These are phyloP conservation scores for Paecilomyces variotii DNA, from an alignment of 2,329 filamentous ascomycete genomes.

Conservation along the genomic window DNA sequence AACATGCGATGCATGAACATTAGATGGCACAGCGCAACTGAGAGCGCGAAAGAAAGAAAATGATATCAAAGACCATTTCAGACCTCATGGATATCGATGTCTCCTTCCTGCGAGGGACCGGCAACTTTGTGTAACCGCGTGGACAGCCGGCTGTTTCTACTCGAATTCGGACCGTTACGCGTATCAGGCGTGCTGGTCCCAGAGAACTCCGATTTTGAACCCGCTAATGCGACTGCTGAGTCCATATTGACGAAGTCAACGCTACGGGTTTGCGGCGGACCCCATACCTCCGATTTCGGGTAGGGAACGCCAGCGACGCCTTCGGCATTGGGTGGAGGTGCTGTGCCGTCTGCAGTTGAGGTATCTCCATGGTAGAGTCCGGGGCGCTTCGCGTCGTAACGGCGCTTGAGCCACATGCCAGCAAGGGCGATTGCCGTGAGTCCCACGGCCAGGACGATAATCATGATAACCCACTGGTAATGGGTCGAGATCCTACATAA, in stretches of 20 bases:
- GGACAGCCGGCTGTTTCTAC: constrained; percentile 3
- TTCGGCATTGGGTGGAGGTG: neutral
- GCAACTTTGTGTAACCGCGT: constrained; percentile 14
- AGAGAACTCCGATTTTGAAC: neutral
- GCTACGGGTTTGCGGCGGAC: constrained; percentile 8
- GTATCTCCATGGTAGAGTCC: constrained; percentile 21
- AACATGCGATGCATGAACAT: neutral
- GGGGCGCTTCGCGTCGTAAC: constrained; percentile 57
- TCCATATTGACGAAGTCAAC: constrained; percentile 8
- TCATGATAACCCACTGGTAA: constrained; percentile 74
- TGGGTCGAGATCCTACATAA: constrained; percentile 56
- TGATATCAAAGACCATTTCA: neutral
- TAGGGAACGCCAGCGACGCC: neutral
- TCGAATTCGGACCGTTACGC: neutral
- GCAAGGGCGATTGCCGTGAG: constrained; percentile 60
- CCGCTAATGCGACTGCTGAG: constrained; percentile 1
- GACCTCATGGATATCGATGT: constrained; percentile 21
- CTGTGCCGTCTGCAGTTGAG: constrained; percentile 4
- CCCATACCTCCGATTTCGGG: constrained; percentile 7
- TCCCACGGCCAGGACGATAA: constrained; percentile 63
- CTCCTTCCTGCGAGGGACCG: constrained; percentile 6
- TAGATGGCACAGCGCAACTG: neutral
- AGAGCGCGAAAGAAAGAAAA: neutral
- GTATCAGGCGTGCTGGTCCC: neutral
- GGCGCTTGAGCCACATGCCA: constrained; percentile 63